phyloP scores from a whole-genome alignment of 768 basidiomycete species.

The Podaxis sp. region DNA sequence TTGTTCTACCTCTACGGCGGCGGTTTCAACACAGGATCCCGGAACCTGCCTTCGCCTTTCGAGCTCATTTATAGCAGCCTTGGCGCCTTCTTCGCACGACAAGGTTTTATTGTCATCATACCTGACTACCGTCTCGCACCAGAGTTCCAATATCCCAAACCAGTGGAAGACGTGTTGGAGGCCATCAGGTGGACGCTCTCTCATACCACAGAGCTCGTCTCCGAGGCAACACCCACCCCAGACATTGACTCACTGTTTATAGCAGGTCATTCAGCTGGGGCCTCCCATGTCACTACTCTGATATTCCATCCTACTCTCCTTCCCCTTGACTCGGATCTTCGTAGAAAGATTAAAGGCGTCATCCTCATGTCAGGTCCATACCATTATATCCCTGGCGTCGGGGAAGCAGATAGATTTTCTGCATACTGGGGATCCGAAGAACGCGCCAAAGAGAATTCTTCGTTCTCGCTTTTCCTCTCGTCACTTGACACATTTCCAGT shows the following conservation, averaged over 20 bases:
- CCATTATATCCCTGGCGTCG: conserved; percentile 30
- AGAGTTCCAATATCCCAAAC: conserved; percentile 51
- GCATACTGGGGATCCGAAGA: conserved; percentile 28
- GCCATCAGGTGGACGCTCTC: conserved; percentile 54
- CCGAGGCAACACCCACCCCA: conserved; percentile 30
- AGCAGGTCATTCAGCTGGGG: conserved; percentile 66
- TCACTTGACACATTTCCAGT: conserved; percentile 31
- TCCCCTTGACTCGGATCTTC: conserved; percentile 26
- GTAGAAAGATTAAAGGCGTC: conserved; percentile 40
- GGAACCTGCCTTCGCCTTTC: conserved; percentile 42
- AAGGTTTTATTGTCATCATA: conserved; percentile 62
- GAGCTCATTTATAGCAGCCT: conserved; percentile 57
- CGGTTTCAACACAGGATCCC: conserved; percentile 53
- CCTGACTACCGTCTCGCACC: conserved; percentile 71
- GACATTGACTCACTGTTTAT: conserved; percentile 46
- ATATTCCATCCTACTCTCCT: conserved; percentile 39
- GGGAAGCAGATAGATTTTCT: conserved; percentile 29
- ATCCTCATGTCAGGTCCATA: conserved; percentile 50
- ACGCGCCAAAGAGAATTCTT: background rate
- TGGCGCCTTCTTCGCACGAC: conserved; percentile 60
- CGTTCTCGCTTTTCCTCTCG: background rate
- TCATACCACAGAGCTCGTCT: conserved; percentile 31
- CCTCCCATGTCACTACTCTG: conserved; percentile 46
- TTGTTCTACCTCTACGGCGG: conserved; percentile 71
- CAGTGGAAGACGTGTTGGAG: conserved; percentile 58